Conservation (phyloP, 768 basidiomycete genomes). For the Lactifluus volemus region DNA sequence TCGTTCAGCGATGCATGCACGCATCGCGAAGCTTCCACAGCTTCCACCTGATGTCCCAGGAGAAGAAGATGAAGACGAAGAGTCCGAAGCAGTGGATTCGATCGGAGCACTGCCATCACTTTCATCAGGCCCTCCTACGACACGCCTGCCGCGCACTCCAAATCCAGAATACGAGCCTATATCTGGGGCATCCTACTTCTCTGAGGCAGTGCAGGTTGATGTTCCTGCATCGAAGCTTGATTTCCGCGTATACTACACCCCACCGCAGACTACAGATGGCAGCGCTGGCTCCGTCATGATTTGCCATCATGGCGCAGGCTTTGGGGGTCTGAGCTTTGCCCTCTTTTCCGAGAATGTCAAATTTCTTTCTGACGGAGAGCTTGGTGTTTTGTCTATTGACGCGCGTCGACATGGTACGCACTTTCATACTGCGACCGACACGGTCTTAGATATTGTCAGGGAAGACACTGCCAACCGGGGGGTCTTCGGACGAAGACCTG, state of each 20-base stretch:
- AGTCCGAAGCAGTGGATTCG: slow-evolving; percentile 46
- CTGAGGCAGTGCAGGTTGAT: slow-evolving; percentile 68
- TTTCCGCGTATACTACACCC: slow-evolving; percentile 77
- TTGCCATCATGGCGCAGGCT: slow-evolving; percentile 94
- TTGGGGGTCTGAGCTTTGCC: slow-evolving; percentile 84
- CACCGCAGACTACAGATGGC: slow-evolving; percentile 44
- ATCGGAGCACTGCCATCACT: slow-evolving; percentile 54
- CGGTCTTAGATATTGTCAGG: slow-evolving; percentile 34
- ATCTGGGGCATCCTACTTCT: slow-evolving; percentile 69
- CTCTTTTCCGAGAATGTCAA: slow-evolving; percentile 76
- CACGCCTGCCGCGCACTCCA: slow-evolving; percentile 33
- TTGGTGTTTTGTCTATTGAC: slow-evolving; percentile 78
- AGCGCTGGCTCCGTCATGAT: slow-evolving; percentile 60
- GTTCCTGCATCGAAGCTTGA: slow-evolving; percentile 55
- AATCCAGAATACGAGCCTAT: slow-evolving; percentile 68
- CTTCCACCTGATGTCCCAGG: slow-evolving; percentile 27
- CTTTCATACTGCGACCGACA: not conserved
- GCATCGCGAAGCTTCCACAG: slow-evolving; percentile 64
- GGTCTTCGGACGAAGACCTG: slow-evolving; percentile 44
- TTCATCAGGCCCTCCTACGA: slow-evolving; percentile 57
- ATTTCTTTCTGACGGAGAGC: slow-evolving; percentile 52
- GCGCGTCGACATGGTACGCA: slow-evolving; percentile 77
- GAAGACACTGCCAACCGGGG: slow-evolving; percentile 45
- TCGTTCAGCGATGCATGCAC: slow-evolving; percentile 68
- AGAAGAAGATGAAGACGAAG: slow-evolving; percentile 40